These are phyloP conservation scores for Naganishia liquefaciens DNA, from an alignment of 1,284 basidiomycete species.

Conservation along the genomic window DNA sequence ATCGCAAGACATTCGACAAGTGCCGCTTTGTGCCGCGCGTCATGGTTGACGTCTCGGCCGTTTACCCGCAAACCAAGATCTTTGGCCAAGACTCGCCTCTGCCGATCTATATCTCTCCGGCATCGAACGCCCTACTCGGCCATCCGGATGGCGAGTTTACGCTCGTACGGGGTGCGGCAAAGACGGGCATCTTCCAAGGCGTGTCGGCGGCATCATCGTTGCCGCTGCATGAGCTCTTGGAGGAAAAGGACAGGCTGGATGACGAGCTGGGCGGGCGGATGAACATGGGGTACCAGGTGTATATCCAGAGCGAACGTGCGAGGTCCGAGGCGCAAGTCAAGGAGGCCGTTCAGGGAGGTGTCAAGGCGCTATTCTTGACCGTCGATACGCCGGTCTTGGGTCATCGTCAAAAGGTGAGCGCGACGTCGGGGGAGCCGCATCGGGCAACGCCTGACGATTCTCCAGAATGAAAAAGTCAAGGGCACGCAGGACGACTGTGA, in stretches of 20 bases:
- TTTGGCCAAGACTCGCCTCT: conserved; percentile 53
- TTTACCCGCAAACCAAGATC: conserved; percentile 44
- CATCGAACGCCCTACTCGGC: conserved; percentile 56
- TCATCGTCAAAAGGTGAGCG: conserved; percentile 27
- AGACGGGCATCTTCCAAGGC: conserved; percentile 47
- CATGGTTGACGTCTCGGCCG: conserved; percentile 45
- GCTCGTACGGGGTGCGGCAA: conserved; percentile 51
- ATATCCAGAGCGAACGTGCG: conserved; percentile 42
- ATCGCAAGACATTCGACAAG: conserved; percentile 54
- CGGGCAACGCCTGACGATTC: conserved; percentile 3
- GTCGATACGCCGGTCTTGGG: conserved; percentile 40
- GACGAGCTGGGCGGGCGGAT: conserved; percentile 32
- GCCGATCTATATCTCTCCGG: conserved; percentile 54
- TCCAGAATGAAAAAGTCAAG: conserved; percentile 37
- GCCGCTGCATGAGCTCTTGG: conserved; percentile 39
- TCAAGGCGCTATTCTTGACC: conserved; percentile 41
- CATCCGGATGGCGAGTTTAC: conserved; percentile 59
- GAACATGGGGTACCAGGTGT: conserved; percentile 45
- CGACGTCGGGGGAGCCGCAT: not conserved
- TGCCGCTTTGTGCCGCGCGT: conserved; percentile 59
- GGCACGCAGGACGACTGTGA: conserved; percentile 36
- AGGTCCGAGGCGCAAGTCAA: conserved; percentile 50
- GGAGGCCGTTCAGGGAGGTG: conserved; percentile 46
- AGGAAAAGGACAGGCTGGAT: conserved; percentile 39
- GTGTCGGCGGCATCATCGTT: conserved; percentile 48